Evolutionary conservation across 129 eudicot genomes (phyloP).

Genomic region (Tagetes patula): DNA sequence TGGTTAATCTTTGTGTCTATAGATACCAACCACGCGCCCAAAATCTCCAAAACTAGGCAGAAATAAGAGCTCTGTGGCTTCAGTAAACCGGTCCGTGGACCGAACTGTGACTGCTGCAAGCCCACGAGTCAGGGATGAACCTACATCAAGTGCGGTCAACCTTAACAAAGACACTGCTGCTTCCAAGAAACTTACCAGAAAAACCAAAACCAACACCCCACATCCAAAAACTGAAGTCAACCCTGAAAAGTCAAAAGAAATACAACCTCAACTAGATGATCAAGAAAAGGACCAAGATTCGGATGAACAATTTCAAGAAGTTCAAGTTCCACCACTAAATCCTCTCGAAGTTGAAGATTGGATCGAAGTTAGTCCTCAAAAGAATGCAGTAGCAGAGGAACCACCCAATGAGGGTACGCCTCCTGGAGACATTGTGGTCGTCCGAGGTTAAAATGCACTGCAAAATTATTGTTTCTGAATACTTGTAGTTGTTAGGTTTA

Average conservation of each 20-base stretch:
- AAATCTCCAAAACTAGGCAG: constrained; percentile 43
- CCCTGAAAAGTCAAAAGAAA: constrained; percentile 22
- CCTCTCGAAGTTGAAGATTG: constrained; percentile 33
- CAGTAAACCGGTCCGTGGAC: constrained; percentile 24
- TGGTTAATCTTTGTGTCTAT: background rate
- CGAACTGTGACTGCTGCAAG: background rate
- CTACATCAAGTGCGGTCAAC: constrained; percentile 21
- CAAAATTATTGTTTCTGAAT: constrained; percentile 6
- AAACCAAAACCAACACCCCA: constrained; percentile 6
- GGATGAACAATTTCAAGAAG: constrained; percentile 29
- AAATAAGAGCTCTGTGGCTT: constrained; percentile 33
- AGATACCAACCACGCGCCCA: constrained; percentile 38
- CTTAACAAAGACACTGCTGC: constrained; percentile 13
- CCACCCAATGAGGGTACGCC: constrained; percentile 22
- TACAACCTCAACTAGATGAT: constrained; percentile 1
- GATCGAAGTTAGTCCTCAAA: constrained; percentile 23
- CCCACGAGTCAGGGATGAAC: constrained; percentile 15
- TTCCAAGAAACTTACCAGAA: constrained; percentile 25
- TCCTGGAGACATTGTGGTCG: constrained; percentile 42
- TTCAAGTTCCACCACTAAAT: constrained; percentile 16
- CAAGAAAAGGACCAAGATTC: constrained; percentile 27
- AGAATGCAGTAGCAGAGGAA: constrained; percentile 26
- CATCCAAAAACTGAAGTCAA: constrained; percentile 26
- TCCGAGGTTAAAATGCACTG: constrained; percentile 41
- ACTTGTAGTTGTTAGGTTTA: constrained; percentile 33